phyloP scores from a whole-genome alignment of 768 basidiomycete genomes.

The Suillus bovinus region DNA sequence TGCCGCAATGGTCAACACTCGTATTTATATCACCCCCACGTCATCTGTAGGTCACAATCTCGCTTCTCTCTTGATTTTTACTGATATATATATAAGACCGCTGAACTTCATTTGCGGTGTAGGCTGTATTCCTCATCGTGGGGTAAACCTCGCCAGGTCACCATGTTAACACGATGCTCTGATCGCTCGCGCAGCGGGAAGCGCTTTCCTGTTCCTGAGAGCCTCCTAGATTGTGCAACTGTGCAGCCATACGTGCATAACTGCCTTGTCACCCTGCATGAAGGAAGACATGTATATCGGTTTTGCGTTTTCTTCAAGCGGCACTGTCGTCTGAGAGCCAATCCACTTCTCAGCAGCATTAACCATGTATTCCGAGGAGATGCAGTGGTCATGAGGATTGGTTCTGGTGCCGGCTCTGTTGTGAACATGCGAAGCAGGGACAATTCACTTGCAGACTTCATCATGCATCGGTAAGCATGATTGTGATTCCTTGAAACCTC shows the following conservation, averaged over 20 bases:
- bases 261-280: background rate
- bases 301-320: conserved; percentile 15
- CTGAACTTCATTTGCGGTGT: conserved; percentile 5
- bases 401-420: background rate
- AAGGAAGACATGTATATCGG: conserved; percentile 1
- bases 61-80: background rate
- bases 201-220: conserved; percentile 11
- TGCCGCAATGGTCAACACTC: background rate
- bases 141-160: conserved; percentile 4
- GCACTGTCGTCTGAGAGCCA: conserved; percentile 8
- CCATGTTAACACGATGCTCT: conserved; percentile 4
- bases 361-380: conserved; percentile 1
- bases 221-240: conserved; percentile 8
- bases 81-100: background rate
- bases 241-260: background rate
- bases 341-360: background rate
- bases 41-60: background rate
- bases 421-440: conserved; percentile 12
- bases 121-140: conserved; percentile 9
- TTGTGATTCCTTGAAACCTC: background rate
- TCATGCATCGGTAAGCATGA: conserved; percentile 7
- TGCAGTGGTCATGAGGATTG: conserved; percentile 10
- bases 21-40: background rate
- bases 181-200: background rate
- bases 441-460: conserved; percentile 9